These are phyloP conservation scores for Rugonectria rugulosa DNA, from an alignment of 2,329 filamentous ascomycete genomes.

Conservation along the genomic window DNA sequence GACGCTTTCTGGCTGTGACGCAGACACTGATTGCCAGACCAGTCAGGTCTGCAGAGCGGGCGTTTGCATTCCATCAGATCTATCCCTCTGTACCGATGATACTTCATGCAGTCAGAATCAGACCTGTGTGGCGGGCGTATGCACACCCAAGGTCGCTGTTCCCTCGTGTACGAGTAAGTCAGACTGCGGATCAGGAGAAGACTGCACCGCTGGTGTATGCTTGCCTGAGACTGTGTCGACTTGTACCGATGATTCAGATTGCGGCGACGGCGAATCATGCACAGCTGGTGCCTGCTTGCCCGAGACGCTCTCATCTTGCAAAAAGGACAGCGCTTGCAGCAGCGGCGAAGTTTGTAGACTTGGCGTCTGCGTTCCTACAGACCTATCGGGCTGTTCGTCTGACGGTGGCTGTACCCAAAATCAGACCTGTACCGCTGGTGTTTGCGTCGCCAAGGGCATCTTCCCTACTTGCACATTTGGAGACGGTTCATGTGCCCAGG, in stretches of 20 bases:
- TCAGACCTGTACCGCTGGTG: neutral
- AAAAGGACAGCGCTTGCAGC: neutral
- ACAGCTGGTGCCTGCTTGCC: neutral
- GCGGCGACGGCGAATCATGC: neutral
- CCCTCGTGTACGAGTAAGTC: neutral
- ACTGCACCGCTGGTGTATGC: neutral
- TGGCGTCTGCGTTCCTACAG: slow-evolving; percentile 1
- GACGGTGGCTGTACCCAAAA: neutral
- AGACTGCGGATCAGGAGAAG: neutral
- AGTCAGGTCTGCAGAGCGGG: slow-evolving; percentile 1
- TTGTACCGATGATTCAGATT: neutral
- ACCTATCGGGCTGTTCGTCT: neutral
- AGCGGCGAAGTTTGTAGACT: neutral
- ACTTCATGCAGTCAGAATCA: neutral
- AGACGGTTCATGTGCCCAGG: neutral
- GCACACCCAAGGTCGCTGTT: neutral
- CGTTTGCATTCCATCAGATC: slow-evolving; percentile 1
- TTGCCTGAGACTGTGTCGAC: neutral
- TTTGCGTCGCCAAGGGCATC: neutral
- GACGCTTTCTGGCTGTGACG: neutral
- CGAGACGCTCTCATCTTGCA: neutral
- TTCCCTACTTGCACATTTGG: too few relatives aligned
- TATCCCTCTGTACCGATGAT: neutral
- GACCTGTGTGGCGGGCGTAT: slow-evolving; percentile 3
- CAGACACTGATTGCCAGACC: neutral